Base-by-base conservation (phyloP, 129 eudicot genomes). In the Lactuca sativa region DNA sequence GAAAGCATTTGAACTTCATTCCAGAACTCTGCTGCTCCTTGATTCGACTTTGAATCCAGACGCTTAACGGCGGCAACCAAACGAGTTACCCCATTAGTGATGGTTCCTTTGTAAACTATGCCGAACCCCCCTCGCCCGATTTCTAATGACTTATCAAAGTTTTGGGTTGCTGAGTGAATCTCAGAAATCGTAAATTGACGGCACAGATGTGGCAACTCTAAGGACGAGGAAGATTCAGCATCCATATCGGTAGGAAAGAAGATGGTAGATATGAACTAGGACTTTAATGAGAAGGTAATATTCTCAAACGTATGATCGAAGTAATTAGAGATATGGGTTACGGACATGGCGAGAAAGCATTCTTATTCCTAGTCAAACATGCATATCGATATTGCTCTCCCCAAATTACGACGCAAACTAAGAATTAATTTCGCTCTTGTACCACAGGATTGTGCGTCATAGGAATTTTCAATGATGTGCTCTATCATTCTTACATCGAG, bases 81-180 rank as follows among this genome's bases (percentile, higher is more conserved):
- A 63, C 0, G 54, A 18, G 7, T 63, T 41, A 4, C 51, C 16
- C 31, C 54, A 4, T 43, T 3, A 43, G 13, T 43, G 12, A 43
- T 9, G 49, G 1, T 43, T 9, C 49, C 49, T 43, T 43, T 63
- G 11, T 59, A 59, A 63, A 40, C 51, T 14, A 34, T 62, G 52
- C 67, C 67, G 41, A 62, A 62, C 3, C 67, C 67, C 6, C 67
- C 68, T 37, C 44, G 52, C 17, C 67, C 67, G 9, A 62, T 62
- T 15, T n/a, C 51, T 14, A 62, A 16, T 38, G 52, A 62, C 17
- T 62, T 32, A 38, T 62, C n/a, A 62, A 62, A 62, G 67, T 62
- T 16, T 8, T 38, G 14, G n/a, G 67, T 62, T 15, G 52, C 67
- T 38, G n/a, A 9, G 51, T 36, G 67, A 62, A 62, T 62, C 52